Evolutionary conservation across 148 eudicot genomes (phyloP), one percentile per base, ranked within the genome.

Genomic region (Heliosperma pusillum): DNA sequence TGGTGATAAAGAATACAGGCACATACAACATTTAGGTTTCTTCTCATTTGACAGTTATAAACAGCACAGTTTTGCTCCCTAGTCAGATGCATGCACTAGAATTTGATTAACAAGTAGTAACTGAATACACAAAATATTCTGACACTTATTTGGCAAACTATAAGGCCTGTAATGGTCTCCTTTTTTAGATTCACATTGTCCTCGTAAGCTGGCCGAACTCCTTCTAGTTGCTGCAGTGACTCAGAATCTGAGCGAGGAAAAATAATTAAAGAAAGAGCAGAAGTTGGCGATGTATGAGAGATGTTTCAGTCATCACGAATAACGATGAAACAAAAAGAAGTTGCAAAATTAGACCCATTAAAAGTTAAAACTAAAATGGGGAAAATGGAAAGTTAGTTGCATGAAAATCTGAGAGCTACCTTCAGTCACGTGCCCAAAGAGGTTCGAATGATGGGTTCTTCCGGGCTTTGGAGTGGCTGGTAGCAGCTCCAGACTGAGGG

Each of bases 341-440:
- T 25, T 2, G 12, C 63, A 1, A 15, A 59, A 59, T 3, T 33
- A 33, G 36, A 33, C 36, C 36, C 5, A 6, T 33, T 33, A 33
- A 33, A 33, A 33, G 36, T 36, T 36, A 6, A 36, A 36, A 36
- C 42, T 12, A 63, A 15, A 17, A 63, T 27, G 44, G 68, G 20
- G 17, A 72, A 61, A 33, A 57, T 10, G 40, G 8, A 36, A 10
- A 36, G 55, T 6, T 30, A 17, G 26, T 69, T 69, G 53, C 30
- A 45, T 9, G 2, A 40, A 45, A 56, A 53, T 17, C 21, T 69
- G 12, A 69, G 12, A 69, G 40, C 47, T 80, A 76, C 76, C 83
- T 84, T 91, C 83, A 89, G 69, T 87, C 87, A 72, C 85, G 96
- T 68, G 79, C 77, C 97, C 93, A 92, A 60, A 87, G 72, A 57